A percentile compares a stretch with the other conserved stretches of the same genome.
These are phyloP conservation scores for Sphaerostilbella broomeana DNA, from an alignment of 2,329 filamentous ascomycete genomes.

Conservation along the genomic window DNA sequence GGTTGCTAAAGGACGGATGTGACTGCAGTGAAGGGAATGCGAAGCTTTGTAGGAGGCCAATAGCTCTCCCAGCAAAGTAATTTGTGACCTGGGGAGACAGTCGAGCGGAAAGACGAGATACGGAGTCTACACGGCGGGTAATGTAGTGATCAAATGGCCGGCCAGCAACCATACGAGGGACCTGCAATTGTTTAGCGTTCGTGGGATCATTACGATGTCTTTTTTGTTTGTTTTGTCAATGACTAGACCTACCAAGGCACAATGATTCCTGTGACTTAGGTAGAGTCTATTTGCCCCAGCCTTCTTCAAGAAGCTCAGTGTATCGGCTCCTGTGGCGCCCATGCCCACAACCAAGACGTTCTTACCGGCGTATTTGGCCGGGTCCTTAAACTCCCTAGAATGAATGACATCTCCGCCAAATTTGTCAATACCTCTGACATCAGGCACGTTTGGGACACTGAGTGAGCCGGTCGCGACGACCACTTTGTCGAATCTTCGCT, in stretches of 20 bases:
- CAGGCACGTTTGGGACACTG: conserved; percentile 28
- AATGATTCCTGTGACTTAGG: conserved; percentile 34
- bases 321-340: conserved; percentile 30
- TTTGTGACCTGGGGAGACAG: conserved; percentile 6
- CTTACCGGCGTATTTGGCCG: conserved; percentile 30
- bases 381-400: conserved; percentile 29
- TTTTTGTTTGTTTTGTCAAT: too few species aligned
- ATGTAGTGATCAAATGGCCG: conserved; percentile 8
- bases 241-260: conserved; percentile 22
- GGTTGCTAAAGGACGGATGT: conserved; percentile 4
- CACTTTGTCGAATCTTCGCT: conserved; percentile 29
- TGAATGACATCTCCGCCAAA: conserved; percentile 37
- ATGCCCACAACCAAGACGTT: conserved; percentile 41
- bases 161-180: conserved; percentile 6
- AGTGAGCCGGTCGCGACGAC: conserved; percentile 29
- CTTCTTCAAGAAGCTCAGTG: conserved; percentile 26
- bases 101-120: not conserved
- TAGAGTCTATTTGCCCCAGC: conserved; percentile 32
- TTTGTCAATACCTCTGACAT: conserved; percentile 30
- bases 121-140: conserved; percentile 4
- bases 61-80: conserved; percentile 7
- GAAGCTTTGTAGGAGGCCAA: conserved; percentile 6
- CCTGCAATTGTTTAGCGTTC: conserved; percentile 10
- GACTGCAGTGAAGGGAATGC: conserved; percentile 4
- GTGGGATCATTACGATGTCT: not conserved